Evolutionary conservation across 768 basidiomycete species (phyloP).

Genomic region (Boletus subparvulus): DNA sequence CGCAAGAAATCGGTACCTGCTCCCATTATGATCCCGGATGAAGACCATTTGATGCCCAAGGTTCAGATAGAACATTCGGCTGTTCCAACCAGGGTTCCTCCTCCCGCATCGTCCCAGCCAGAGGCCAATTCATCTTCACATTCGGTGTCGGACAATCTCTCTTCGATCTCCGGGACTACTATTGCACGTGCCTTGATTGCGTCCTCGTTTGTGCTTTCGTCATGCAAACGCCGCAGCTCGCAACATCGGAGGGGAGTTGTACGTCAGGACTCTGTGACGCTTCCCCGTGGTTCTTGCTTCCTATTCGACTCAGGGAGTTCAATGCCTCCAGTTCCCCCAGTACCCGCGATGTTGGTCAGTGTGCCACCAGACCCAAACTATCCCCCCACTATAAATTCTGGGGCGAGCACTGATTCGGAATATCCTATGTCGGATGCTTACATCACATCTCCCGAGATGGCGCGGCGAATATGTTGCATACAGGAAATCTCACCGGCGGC

Average conservation of each 20-base stretch:
- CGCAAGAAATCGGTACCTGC: conserved; percentile 45
- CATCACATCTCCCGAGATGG: conserved; percentile 21
- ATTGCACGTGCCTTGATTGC: conserved; percentile 64
- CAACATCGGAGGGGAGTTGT: conserved; percentile 51
- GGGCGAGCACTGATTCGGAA: conserved; percentile 17
- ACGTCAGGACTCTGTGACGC: conserved; percentile 69
- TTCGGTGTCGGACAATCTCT: conserved; percentile 39
- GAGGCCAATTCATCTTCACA: not conserved
- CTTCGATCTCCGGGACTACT: conserved; percentile 67
- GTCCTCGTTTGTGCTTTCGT: conserved; percentile 58
- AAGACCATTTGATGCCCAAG: conserved; percentile 32
- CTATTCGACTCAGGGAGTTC: conserved; percentile 21
- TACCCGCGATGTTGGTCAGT: conserved; percentile 41
- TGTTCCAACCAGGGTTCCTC: conserved; percentile 24
- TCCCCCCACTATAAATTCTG: conserved; percentile 8
- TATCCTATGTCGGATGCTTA: conserved; percentile 12
- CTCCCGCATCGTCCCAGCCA: not conserved
- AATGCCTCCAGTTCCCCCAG: conserved; percentile 41
- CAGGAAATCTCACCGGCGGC: conserved; percentile 35
- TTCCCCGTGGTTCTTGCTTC: conserved; percentile 45
- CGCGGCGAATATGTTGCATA: conserved; percentile 37
- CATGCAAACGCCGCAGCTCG: conserved; percentile 46
- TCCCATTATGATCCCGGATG: conserved; percentile 52
- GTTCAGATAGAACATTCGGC: conserved; percentile 35
- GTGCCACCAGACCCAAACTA: not conserved